Conservation (phyloP, 1,284 basidiomycete species). For the Malassezia cuniculi region DNA sequence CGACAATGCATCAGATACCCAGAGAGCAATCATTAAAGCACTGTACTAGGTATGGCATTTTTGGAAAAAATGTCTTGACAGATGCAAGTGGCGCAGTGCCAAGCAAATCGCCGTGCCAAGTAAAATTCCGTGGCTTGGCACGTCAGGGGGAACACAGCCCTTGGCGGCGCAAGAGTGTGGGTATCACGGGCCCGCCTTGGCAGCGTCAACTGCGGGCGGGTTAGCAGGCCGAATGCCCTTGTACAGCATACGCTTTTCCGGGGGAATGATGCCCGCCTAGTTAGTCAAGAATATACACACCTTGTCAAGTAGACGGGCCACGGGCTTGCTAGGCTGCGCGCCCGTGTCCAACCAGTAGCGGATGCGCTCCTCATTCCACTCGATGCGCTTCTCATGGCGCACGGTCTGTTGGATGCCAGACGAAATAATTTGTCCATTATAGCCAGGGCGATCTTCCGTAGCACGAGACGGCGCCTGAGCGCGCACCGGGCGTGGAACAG, state of each 20-base stretch:
- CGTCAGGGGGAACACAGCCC: too few species aligned
- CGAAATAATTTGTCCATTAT: constrained; percentile 25
- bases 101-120: too few species aligned
- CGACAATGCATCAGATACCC: too few species aligned
- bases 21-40: too few species aligned
- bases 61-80: too few species aligned
- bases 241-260: constrained; percentile 6
- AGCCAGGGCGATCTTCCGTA: constrained; percentile 14
- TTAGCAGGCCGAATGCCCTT: too few species aligned
- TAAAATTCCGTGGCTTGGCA: too few species aligned
- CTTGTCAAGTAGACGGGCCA: constrained; percentile 63
- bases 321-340: constrained; percentile 66
- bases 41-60: too few species aligned
- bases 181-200: too few species aligned
- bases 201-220: too few species aligned
- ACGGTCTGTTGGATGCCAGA: constrained; percentile 15
- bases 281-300: constrained; percentile 51
- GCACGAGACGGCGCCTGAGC: background rate
- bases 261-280: constrained; percentile 13
- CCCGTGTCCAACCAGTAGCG: constrained; percentile 76
- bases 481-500: constrained; percentile 47
- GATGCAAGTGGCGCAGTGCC: too few species aligned
- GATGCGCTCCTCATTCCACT: constrained; percentile 82
- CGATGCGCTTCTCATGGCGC: constrained; percentile 57
- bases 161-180: too few species aligned